Evolutionary conservation across 148 eudicot species (phyloP), one percentile per base, ranked within the genome.

Genomic region (Rhododendron ovatum): DNA sequence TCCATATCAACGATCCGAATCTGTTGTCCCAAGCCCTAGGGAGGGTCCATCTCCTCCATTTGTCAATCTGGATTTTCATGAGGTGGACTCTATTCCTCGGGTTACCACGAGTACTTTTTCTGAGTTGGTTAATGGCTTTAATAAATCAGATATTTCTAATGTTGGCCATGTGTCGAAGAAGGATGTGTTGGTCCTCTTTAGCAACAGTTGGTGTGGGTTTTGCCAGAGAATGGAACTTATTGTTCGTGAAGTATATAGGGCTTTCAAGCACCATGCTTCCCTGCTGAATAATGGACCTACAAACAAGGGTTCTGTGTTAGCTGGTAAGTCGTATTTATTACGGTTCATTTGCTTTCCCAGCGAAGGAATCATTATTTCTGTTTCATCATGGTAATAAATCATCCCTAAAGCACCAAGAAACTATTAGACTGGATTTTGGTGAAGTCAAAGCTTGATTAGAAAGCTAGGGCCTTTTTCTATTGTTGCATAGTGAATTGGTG

Each of bases 211-310:
- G 97, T 96, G 99, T 90, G 99, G 97, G 73, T 94, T 95, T 88
- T 96, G 99, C 90, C 98, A 93, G 86, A 93, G 98, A 89, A 95
- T 92, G 95, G 97, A 96, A 86, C 87, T 96, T 65, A 90, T 94
- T 85, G 91, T 95, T 83, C 94, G 96, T 86, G 99, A 96, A 94
- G 98, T 92, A 82, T 92, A 93, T 88, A 90, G 92, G 48, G 91
- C 94, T 73, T 79, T 94, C 63, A 92, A 95, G 87, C 91, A 91
- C 84, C 94, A 95, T 82, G 77, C 80, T 47, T 85, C 85, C 85
- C 88, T 87, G 89, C 86, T 88, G 82, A 89, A 85, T 20, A 86
- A 82, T 87, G 88, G 88, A 85, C 67, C 89, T 67, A 82, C 85
- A 85, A 88, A 80, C 78, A 86, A 89, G 74, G 91, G 91, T 65